Evolutionary conservation across 2,329 filamentous ascomycete species (phyloP).

Genomic region (Calonectria crousiana): DNA sequence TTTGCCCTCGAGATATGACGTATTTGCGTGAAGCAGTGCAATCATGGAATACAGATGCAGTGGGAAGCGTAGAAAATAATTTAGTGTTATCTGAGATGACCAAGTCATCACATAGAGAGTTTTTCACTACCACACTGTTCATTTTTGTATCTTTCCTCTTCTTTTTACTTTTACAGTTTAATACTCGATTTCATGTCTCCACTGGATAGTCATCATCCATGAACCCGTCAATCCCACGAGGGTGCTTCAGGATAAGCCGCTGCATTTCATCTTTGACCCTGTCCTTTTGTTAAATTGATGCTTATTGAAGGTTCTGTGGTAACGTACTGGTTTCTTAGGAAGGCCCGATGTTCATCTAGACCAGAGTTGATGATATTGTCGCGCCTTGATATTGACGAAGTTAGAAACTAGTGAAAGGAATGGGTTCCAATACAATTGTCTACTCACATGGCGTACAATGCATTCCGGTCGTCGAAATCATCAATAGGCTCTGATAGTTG

Average conservation of each 20-base stretch:
- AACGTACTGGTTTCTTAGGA: neutral
- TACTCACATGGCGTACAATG: neutral
- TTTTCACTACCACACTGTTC: no score
- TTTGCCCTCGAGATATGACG: neutral
- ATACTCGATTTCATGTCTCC: no score
- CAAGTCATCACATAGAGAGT: no score
- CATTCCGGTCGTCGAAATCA: conserved; percentile 9
- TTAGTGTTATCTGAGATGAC: no score
- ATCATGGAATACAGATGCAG: neutral
- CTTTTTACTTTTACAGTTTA: neutral
- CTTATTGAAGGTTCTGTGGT: neutral
- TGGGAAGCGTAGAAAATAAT: neutral
- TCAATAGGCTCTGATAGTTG: neutral
- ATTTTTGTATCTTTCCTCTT: no score
- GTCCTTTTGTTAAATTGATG: neutral
- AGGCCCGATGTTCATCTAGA: neutral
- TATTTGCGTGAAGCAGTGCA: neutral
- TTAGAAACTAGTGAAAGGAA: neutral
- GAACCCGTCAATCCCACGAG: neutral
- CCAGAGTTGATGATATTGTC: neutral
- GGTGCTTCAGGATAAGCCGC: neutral
- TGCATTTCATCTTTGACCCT: neutral
- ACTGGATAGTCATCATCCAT: no score
- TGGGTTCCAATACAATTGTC: neutral
- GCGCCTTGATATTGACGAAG: neutral